A percentile compares a stretch with the other conserved stretches of the same genome.
phyloP scores from a whole-genome alignment of 352 stramenopile species.

The Thalassiosira mediterranea region DNA sequence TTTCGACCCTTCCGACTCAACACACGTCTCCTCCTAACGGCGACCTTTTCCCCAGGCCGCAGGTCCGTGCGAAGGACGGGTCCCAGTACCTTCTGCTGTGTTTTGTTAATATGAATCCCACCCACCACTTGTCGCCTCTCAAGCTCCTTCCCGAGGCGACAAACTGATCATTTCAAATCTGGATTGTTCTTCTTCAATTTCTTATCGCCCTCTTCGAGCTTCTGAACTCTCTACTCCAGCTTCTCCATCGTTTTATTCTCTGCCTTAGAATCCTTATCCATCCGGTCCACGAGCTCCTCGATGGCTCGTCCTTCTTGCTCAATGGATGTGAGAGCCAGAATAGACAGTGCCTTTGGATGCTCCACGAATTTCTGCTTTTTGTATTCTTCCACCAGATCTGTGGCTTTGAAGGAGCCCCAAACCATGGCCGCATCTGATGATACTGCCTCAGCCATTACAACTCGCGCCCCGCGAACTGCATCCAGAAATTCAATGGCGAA shows the following conservation, averaged over 20 bases:
- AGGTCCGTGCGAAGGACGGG: not conserved
- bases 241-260: too few species aligned
- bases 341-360: not conserved
- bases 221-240: not conserved
- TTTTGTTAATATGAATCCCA: not conserved
- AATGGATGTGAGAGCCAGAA: not conserved
- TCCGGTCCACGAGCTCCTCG: not conserved
- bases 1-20: slow-evolving; percentile 7
- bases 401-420: slow-evolving; percentile 1
- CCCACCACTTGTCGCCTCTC: too few species aligned
- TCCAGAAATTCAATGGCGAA: slow-evolving; percentile 16
- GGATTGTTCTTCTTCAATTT: slow-evolving; percentile 4
- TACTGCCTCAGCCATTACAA: too few species aligned
- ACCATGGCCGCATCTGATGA: slow-evolving; percentile 3
- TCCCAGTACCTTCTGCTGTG: too few species aligned
- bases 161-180: slow-evolving; percentile 10
- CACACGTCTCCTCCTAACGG: not conserved
- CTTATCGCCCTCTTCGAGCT: not conserved
- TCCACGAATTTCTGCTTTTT: not conserved
- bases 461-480: too few species aligned
- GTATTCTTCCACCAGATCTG: not conserved
- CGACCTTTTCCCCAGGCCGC: not conserved
- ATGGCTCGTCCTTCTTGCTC: not conserved
- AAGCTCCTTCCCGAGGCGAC: not conserved
- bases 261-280: not conserved